Conservation (phyloP, 805 yeast species). For the Wickerhamiella azymoides region DNA sequence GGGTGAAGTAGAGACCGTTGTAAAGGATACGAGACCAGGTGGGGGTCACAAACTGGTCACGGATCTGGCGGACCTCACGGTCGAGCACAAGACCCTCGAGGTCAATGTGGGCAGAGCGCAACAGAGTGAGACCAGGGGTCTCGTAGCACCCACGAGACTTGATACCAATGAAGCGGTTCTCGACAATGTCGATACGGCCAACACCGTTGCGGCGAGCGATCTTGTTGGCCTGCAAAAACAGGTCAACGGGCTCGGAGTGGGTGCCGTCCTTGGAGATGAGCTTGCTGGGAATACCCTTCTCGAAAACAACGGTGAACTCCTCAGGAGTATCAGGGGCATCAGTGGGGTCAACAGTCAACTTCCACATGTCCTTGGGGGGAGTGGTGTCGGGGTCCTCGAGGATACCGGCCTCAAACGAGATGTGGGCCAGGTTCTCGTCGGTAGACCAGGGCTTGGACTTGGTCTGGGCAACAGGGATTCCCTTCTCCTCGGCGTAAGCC, state of each 20-base stretch:
- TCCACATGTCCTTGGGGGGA: slow-evolving; percentile 99
- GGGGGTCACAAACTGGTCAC: slow-evolving; percentile 93
- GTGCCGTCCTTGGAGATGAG: slow-evolving; percentile 46
- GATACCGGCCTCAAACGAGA: slow-evolving; percentile 98
- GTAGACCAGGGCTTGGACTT: slow-evolving; percentile 99
- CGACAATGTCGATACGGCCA: slow-evolving; percentile 98
- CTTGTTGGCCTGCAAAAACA: slow-evolving; percentile 84
- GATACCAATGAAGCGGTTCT: slow-evolving; percentile 96
- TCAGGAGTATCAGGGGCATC: slow-evolving; percentile 95
- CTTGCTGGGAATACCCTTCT: slow-evolving; percentile 78
- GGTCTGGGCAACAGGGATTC: slow-evolving; percentile 91
- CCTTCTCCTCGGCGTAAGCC: slow-evolving; percentile 84
- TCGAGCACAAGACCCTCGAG: slow-evolving; percentile 94
- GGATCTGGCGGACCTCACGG: slow-evolving; percentile 92
- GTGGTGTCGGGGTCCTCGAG: slow-evolving; percentile 97
- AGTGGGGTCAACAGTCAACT: slow-evolving; percentile 85
- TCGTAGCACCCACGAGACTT: slow-evolving; percentile 99
- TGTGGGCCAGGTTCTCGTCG: slow-evolving; percentile 98
- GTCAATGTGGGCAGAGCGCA: slow-evolving; percentile 90
- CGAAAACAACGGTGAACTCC: slow-evolving; percentile 67
- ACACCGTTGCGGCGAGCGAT: slow-evolving; percentile 99
- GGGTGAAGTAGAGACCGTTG: slow-evolving; percentile 96
- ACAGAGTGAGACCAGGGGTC: slow-evolving; percentile 93
- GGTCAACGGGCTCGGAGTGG: slow-evolving; percentile 78
- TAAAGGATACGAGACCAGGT: slow-evolving; percentile 78